phyloP scores from a whole-genome alignment of 495 filamentous ascomycete species.

The Bombardia bombarda region DNA sequence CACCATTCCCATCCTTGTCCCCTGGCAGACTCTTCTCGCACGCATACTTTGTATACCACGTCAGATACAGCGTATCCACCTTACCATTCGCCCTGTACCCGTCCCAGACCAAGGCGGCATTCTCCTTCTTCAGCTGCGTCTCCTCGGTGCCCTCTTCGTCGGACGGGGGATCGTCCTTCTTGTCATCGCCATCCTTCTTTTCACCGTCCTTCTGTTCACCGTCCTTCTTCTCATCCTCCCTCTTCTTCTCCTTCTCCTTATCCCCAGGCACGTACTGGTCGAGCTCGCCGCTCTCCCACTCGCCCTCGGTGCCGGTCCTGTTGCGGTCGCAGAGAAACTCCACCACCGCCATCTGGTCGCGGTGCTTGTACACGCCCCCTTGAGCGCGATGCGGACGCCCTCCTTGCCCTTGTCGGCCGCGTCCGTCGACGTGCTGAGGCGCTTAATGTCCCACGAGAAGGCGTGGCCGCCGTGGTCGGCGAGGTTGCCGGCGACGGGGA shows the following conservation, averaged over 20 bases:
- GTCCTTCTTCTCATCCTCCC: conserved; percentile 27
- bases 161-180: conserved; percentile 20
- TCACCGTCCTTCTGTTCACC: too few relatives aligned
- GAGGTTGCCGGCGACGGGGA: conserved; percentile 70
- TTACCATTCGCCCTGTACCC: conserved; percentile 52
- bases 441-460: conserved; percentile 54
- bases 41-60: conserved; percentile 80
- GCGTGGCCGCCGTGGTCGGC: conserved; percentile 39
- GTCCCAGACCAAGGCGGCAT: conserved; percentile 60
- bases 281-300: conserved; percentile 40
- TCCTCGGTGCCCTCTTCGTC: conserved; percentile 28
- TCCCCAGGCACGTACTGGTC: conserved; percentile 33
- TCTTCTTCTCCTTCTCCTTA: conserved; percentile 13
- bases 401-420: conserved; percentile 53
- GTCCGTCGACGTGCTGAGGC: conserved; percentile 50
- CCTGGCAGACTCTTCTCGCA: conserved; percentile 65
- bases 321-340: conserved; percentile 76
- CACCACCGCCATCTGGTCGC: conserved; percentile 61
- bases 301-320: conserved; percentile 60
- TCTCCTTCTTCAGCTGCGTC: conserved; percentile 34
- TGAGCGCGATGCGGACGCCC: conserved; percentile 62
- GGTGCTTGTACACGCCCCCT: conserved; percentile 53
- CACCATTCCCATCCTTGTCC: too few relatives aligned
- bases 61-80: conserved; percentile 53
- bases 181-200: conserved; percentile 20